Base-by-base conservation (phyloP, 2,329 filamentous ascomycete species). In the Fusarium oxysporum region DNA sequence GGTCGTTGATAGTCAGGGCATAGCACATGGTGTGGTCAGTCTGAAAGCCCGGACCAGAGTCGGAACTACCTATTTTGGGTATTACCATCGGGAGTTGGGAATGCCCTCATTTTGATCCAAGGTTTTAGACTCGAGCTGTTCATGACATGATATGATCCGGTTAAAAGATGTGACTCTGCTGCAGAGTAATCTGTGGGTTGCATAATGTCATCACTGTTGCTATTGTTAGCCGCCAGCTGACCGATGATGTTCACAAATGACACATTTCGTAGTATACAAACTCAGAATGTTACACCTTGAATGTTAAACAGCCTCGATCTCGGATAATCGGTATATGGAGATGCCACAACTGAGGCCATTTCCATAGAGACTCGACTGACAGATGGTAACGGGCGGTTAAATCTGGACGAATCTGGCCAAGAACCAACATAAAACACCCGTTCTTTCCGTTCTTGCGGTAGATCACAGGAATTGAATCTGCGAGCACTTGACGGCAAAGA, bases 301-400 rank as follows among this genome's bases (percentile, higher is more conserved):
- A 28, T 40, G 28, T 30, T 30, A 41, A 56, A 47, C 30, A 56
- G 63, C 43, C 11, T 60, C 54, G 37, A 60, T 62, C 53, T 70
- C 47, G 45, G 40, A 38, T 38, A 58, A 70, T 33, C 25, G 43
- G 35, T 51, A 44, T 33, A 33, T 48, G 28, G 21, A 41, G 37
- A 37, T 28, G 64, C n/a, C 21, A 48, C 37, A 32, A 30, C 68
- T 74, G 69, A 66, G 60, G 61, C 57, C 71, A 77, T 74, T 65
- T 53, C 16, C 21, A 43, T 37, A 7, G 19, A 62, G 41, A 45
- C 68, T 77, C 75, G 61, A 54, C 62, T 74, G 73, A 76, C 51
- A 43, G n/a, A 53, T 28, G 28, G 55, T 17, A 38, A 37, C 28
- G 50, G 58, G 75, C 75, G 75, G 71, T 62, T 77, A 77, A 59